Evolutionary conservation across 345 rosid species (phyloP), one percentile per base, ranked within the genome.

Genomic region (Eucalyptus sp.): DNA sequence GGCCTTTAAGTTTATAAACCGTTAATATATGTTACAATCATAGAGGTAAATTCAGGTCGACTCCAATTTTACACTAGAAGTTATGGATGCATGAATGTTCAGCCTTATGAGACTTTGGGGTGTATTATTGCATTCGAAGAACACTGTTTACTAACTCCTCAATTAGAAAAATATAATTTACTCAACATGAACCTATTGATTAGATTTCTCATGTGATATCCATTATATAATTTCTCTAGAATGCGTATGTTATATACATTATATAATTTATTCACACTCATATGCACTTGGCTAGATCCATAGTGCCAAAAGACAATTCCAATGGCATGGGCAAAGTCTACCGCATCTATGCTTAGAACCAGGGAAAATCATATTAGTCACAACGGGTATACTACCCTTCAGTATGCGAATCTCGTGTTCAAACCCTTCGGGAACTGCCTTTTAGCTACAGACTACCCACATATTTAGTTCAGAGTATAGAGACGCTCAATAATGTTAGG

Each of bases 351-450:
- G 56, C 22, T 51, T 51, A 51, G 56, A 51, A 51, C 20, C 9
- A 51, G 18, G 0, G 56, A 51, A 51, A 51, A 51, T 51, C 22
- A 51, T 0, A 51, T 17, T 51, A 51, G 56, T 51, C 2, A 4
- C 9, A 4, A 51, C 9, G 17, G 7, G 22, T 17, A 51, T 51
- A 3, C 56, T 51, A 51, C 17, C 56, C 22, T 51, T 51, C 1
- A 51, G 22, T 51, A 51, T 22, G 22, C 4, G 9, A 3, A 51
- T 51, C 56, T 51, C 9, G 1, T 0, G 1, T 52, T 52, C 10
- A 52, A 52, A 52, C 58, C 58, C 10, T 52, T 52, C 0, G 3
- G 5, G 25, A 52, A 52, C 0, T 20, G 5, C 25, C 58, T 52
- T 52, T 52, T 52, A 52, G 25, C 25, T 52, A 0, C 10, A 52